Evolutionary conservation across 2,329 filamentous ascomycete species (phyloP), one percentile per base, ranked within the genome.

Genomic region (Hypoxylon sp.): DNA sequence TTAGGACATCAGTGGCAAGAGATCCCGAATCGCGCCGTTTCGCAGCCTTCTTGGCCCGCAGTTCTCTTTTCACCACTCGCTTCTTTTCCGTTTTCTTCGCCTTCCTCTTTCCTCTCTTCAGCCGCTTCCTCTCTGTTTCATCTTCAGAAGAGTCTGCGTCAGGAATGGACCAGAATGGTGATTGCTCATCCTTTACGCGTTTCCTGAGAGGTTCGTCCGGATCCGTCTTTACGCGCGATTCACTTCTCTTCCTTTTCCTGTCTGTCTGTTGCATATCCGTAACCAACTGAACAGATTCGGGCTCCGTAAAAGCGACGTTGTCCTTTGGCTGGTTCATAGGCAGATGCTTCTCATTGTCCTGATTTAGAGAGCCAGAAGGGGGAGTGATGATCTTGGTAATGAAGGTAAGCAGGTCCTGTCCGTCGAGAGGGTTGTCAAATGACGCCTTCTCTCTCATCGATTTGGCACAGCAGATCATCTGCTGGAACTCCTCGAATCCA

Each of bases 401-500:
- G 27, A 73, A 77, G 2, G 74, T 69, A 14, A 78, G 72, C 6
- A 71, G 42, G 60, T 78, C 76, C 46, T 72, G 75, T 33, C 73
- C 76, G 3, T 74, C 76, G 10, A 77, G 61, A 1, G 75, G 69
- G 11, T 74, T 25, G 2, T 59, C 33, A 33, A 61, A 68, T 8
- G 64, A 60, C 5, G 68, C 68, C 49, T 72, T 70, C 10, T 76
- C 66, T 51, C 59, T 74, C 71, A 81, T 63, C 2, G 76, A 48
- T 17, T 40, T 56, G 2, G 80, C 80, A 51, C 78, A 78, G 14
- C 69, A 71, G 20, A 81, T 61, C 44, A 79, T 72, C 69, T 80
- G 75, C 13, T 78, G 69, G 75, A 77, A 81, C 48, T 80, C 76
- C 50, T 81, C 80, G 8, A 73, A 57, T 0, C 78, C 78, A 8